phyloP scores from a whole-genome alignment of 2,329 filamentous ascomycete genomes.

The Talaromyces sp. region DNA sequence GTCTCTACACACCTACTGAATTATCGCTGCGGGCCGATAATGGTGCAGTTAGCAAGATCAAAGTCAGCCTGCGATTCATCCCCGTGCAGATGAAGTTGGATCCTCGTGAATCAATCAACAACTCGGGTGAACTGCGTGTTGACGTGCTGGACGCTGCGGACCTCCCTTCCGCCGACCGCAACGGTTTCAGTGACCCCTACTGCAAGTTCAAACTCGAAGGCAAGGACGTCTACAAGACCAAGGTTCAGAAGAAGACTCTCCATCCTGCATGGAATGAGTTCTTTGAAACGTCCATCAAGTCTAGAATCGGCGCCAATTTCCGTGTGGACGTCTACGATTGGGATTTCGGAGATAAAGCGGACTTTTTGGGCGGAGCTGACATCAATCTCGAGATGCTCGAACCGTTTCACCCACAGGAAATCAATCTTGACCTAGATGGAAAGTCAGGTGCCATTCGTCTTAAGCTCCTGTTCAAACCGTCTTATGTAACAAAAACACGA shows the following conservation, averaged over 20 bases:
- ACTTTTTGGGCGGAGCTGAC: constrained; percentile 73
- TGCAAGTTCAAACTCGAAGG: constrained; percentile 91
- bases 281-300: constrained; percentile 80
- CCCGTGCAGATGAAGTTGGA: constrained; percentile 93
- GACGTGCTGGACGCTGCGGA: constrained; percentile 83
- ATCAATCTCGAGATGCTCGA: constrained; percentile 79
- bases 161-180: constrained; percentile 89
- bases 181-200: constrained; percentile 95
- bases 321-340: constrained; percentile 84
- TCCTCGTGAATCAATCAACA: constrained; percentile 96
- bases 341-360: constrained; percentile 93
- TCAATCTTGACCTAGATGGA: constrained; percentile 73
- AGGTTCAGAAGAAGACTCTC: constrained; percentile 93
- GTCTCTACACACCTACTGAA: constrained; percentile 83
- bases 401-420: constrained; percentile 77
- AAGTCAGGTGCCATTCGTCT: constrained; percentile 82
- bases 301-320: constrained; percentile 81
- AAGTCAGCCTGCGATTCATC: constrained; percentile 90
- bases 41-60: constrained; percentile 73
- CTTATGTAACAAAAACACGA: constrained; percentile 80
- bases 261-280: constrained; percentile 94
- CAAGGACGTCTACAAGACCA: constrained; percentile 89
- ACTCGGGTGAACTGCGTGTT: constrained; percentile 93
- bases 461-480: constrained; percentile 85
- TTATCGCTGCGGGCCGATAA: constrained; percentile 76